Conservation (phyloP, 1,284 basidiomycete species). For the Trichosporon faecale region DNA sequence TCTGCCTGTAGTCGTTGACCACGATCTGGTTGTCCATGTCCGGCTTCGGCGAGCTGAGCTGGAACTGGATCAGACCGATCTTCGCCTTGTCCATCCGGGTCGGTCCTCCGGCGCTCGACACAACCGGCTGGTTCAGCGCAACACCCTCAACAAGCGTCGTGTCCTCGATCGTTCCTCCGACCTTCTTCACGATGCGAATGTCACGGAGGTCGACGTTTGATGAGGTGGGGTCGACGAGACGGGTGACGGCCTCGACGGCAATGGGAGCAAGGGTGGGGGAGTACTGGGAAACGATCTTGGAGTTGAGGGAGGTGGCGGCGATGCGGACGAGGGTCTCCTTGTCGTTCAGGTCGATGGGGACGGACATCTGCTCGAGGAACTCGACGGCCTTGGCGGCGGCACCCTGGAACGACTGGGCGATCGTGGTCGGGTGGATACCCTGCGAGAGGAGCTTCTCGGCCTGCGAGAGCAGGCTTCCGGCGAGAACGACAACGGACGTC, state of each 20-base stretch:
- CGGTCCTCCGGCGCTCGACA: constrained; percentile 85
- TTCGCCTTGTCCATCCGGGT: constrained; percentile 97
- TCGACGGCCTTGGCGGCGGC: constrained; percentile 92
- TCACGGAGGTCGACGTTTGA: constrained; percentile 95
- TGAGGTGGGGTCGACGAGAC: constrained; percentile 77
- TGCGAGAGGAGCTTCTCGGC: constrained; percentile 97
- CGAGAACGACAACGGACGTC: constrained; percentile 96
- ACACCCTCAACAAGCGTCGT: constrained; percentile 96
- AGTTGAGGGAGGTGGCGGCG: constrained; percentile 93
- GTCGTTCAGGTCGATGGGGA: constrained; percentile 88
- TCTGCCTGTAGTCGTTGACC: constrained; percentile 99
- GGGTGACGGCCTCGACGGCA: constrained; percentile 91
- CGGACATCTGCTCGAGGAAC: constrained; percentile 87
- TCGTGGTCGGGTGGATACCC: constrained; percentile 94
- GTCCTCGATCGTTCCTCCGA: constrained; percentile 98
- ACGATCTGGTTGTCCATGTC: constrained; percentile 99
- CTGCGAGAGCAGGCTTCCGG: constrained; percentile 85
- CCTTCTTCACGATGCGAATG: constrained; percentile 95
- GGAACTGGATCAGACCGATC: constrained; percentile 98
- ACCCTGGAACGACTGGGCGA: constrained; percentile 91
- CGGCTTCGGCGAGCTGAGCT: constrained; percentile 94
- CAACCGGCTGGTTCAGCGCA: constrained; percentile 92
- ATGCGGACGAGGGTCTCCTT: constrained; percentile 81
- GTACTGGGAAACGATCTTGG: constrained; percentile 99
- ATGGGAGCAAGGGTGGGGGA: constrained; percentile 96